Evolutionary conservation across 2,329 filamentous ascomycete species (phyloP).

Genomic region (Catunica adiposa): DNA sequence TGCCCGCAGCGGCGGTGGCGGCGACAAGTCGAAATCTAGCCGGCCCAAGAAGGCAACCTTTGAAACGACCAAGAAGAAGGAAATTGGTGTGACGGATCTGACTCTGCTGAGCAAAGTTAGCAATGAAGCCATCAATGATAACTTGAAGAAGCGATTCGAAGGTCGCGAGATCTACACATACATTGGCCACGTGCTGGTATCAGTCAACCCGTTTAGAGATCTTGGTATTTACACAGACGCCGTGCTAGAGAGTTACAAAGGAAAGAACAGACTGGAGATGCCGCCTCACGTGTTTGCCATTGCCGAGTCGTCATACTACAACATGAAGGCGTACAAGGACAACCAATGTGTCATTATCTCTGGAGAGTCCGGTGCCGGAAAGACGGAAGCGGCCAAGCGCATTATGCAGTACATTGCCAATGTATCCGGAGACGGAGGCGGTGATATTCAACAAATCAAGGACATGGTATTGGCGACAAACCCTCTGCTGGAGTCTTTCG

Average conservation of each 20-base stretch:
- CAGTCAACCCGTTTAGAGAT: conserved; percentile 94
- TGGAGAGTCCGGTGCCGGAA: conserved; percentile 92
- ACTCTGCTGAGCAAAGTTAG: conserved; percentile 97
- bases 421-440: conserved; percentile 71
- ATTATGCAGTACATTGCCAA: conserved; percentile 99
- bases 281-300: conserved; percentile 95
- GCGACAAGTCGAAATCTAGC: conserved; percentile 25
- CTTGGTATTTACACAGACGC: conserved; percentile 94
- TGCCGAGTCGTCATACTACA: conserved; percentile 92
- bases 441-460: conserved; percentile 90
- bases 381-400: conserved; percentile 95
- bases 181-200: conserved; percentile 97
- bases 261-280: conserved; percentile 91
- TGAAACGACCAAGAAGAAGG: conserved; percentile 95
- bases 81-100: conserved; percentile 94
- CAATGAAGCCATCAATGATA: conserved; percentile 98
- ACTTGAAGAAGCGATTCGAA: conserved; percentile 94
- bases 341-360: conserved; percentile 99
- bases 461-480: conserved; percentile 99
- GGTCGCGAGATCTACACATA: conserved; percentile 98
- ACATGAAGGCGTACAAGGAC: conserved; percentile 98
- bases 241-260: conserved; percentile 84
- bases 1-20: conserved; percentile 20
- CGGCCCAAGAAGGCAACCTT: conserved; percentile 93
- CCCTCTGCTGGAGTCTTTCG: conserved; percentile 89